Evolutionary conservation across 495 filamentous ascomycete species (phyloP).

Genomic region (Neurospora tetrasperma): DNA sequence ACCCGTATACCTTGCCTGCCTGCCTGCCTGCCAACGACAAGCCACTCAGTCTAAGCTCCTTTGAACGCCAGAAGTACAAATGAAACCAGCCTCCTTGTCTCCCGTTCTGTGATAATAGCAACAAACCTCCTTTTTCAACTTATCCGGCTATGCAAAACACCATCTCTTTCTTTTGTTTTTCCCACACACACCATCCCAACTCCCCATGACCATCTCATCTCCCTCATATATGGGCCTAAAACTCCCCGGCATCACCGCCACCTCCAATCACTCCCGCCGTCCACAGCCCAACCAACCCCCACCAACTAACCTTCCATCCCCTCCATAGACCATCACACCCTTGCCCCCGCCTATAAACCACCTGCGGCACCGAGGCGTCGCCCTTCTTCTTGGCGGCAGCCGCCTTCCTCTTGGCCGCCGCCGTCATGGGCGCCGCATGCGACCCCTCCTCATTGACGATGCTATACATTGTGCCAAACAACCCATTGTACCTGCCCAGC

Average conservation of each 20-base stretch:
- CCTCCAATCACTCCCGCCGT: constrained; percentile 32
- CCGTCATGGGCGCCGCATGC: constrained; percentile 26
- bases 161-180: neutral
- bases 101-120: neutral
- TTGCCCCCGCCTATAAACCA: constrained; percentile 56
- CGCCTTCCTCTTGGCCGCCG: constrained; percentile 6
- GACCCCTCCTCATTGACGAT: constrained; percentile 77
- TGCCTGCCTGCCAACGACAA: neutral
- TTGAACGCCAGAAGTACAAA: neutral
- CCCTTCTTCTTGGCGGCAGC: constrained; percentile 1
- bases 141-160: neutral
- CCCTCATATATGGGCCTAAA: constrained; percentile 11
- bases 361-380: constrained; percentile 19
- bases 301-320: constrained; percentile 92
- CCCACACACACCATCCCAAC: neutral
- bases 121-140: neutral
- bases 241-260: constrained; percentile 37
- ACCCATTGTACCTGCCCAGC: constrained; percentile 63
- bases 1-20: neutral
- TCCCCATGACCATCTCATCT: neutral
- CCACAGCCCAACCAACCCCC: constrained; percentile 89
- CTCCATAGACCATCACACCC: constrained; percentile 78
- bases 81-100: neutral
- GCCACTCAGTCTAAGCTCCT: neutral
- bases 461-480: constrained; percentile 77